These are phyloP conservation scores for Colletotrichum acutatum DNA, from an alignment of 2,329 filamentous ascomycete genomes.

Conservation along the genomic window DNA sequence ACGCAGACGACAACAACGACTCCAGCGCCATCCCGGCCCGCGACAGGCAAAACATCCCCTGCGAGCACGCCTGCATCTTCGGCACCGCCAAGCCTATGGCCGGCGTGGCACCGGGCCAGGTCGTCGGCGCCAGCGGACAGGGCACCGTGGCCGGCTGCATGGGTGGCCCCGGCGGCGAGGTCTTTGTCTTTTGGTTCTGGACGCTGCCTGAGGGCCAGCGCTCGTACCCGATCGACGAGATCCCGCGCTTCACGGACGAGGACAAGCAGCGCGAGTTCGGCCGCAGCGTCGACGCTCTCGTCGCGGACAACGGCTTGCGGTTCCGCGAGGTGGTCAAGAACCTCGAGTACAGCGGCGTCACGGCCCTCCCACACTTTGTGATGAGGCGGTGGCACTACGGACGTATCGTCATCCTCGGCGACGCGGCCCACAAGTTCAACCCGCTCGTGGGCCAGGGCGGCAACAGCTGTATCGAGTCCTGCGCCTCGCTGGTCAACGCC, in stretches of 20 bases:
- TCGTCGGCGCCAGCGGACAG: conserved; percentile 15
- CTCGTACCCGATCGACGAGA: conserved; percentile 21
- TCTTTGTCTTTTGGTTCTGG: conserved; percentile 31
- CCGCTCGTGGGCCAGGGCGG: conserved; percentile 43
- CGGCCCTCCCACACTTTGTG: conserved; percentile 29
- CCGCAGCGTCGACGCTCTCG: not conserved
- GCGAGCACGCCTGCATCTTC: conserved; percentile 32
- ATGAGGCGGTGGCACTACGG: conserved; percentile 43
- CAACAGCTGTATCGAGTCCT: conserved; percentile 43
- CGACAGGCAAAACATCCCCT: conserved; percentile 15
- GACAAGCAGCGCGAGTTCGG: conserved; percentile 23
- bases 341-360: conserved; percentile 26
- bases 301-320: conserved; percentile 8
- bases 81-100: conserved; percentile 22
- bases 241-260: conserved; percentile 19
- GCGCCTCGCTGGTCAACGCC: conserved; percentile 40
- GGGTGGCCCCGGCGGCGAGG: conserved; percentile 13
- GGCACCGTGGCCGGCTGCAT: conserved; percentile 18
- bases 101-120: conserved; percentile 13
- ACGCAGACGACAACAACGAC: conserved; percentile 23
- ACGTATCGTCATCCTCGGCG: conserved; percentile 46
- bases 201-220: conserved; percentile 13
- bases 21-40: conserved; percentile 19
- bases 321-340: conserved; percentile 10
- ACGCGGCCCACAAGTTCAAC: conserved; percentile 49